A percentile compares a stretch with the other conserved stretches of the same genome.
Evolutionary conservation across 805 yeast genomes (phyloP).

Genomic region (Candida maesae): DNA sequence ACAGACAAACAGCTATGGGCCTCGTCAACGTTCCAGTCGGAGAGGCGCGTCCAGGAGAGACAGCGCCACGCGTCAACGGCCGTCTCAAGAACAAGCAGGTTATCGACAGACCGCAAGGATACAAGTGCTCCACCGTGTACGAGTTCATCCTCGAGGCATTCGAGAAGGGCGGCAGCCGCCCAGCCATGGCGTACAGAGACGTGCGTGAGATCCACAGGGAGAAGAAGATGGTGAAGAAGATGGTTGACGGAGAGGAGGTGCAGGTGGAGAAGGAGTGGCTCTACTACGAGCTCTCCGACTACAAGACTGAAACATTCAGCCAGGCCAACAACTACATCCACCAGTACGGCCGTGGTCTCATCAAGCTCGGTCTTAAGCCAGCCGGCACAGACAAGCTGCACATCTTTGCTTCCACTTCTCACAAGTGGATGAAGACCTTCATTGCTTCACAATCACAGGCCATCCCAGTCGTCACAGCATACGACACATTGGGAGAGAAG

Average conservation of each 20-base stretch:
- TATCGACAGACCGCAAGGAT: slow-evolving; percentile 57
- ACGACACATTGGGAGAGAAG: slow-evolving; percentile 88
- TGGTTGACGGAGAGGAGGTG: slow-evolving; percentile 69
- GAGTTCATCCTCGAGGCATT: slow-evolving; percentile 66
- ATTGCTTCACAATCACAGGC: slow-evolving; percentile 73
- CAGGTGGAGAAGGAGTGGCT: slow-evolving; percentile 84
- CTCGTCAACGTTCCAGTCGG: slow-evolving; percentile 56
- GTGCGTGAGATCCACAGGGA: slow-evolving; percentile 72
- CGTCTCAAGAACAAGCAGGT: slow-evolving; percentile 43
- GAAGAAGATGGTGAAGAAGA: slow-evolving; percentile 65
- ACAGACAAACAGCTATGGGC: slow-evolving; percentile 15
- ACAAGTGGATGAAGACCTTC: slow-evolving; percentile 86
- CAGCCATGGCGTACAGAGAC: slow-evolving; percentile 77
- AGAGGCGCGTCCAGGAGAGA: slow-evolving; percentile 68
- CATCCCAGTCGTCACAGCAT: slow-evolving; percentile 91
- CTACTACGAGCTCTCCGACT: slow-evolving; percentile 74
- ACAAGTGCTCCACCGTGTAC: slow-evolving; percentile 62
- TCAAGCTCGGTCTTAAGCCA: slow-evolving; percentile 67
- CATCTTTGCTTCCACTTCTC: slow-evolving; percentile 84
- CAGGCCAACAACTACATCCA: slow-evolving; percentile 50
- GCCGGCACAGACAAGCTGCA: slow-evolving; percentile 61
- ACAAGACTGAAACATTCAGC: slow-evolving; percentile 59
- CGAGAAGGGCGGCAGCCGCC: slow-evolving; percentile 46
- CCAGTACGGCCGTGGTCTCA: slow-evolving; percentile 70
- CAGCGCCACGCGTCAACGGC: slow-evolving; percentile 74